Conservation (phyloP, 73 alveolate species). For the Diophrys appendiculata region DNA sequence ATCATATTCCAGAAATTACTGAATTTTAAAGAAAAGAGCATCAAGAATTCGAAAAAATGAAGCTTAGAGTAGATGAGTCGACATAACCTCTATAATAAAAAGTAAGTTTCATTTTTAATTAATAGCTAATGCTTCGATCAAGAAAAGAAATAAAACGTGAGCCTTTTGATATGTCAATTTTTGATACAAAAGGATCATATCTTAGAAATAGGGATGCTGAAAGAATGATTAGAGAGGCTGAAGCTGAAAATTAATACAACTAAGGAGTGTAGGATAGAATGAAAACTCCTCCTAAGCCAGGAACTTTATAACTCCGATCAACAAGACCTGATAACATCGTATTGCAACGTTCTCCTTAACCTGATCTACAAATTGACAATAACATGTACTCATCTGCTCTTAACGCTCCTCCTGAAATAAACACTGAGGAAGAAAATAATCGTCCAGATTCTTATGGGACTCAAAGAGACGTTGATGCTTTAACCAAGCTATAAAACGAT, state of each 20-base stretch:
- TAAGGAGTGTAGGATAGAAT: neutral
- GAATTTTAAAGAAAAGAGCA: constrained; percentile 1
- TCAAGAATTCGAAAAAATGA: neutral
- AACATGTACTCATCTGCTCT: neutral
- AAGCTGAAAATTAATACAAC: neutral
- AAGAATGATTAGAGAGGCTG: neutral
- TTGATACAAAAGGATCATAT: constrained; percentile 2
- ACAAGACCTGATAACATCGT: neutral
- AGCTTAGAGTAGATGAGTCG: neutral
- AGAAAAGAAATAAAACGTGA: neutral
- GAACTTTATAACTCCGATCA: neutral
- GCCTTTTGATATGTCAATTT: neutral
- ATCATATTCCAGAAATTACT: constrained; percentile 27
- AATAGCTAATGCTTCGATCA: neutral
- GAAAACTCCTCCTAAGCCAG: constrained; percentile 1
- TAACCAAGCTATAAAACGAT: neutral
- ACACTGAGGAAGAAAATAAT: neutral
- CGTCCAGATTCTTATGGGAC: neutral
- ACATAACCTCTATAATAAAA: neutral
- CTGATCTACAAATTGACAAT: neutral
- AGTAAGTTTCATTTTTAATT: neutral
- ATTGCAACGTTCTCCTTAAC: neutral
- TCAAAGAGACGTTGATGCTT: neutral
- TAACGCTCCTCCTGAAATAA: neutral
- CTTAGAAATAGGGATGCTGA: neutral